Evolutionary conservation across 2,329 filamentous ascomycete species (phyloP).

Genomic region (Coniochaeta prunicola): DNA sequence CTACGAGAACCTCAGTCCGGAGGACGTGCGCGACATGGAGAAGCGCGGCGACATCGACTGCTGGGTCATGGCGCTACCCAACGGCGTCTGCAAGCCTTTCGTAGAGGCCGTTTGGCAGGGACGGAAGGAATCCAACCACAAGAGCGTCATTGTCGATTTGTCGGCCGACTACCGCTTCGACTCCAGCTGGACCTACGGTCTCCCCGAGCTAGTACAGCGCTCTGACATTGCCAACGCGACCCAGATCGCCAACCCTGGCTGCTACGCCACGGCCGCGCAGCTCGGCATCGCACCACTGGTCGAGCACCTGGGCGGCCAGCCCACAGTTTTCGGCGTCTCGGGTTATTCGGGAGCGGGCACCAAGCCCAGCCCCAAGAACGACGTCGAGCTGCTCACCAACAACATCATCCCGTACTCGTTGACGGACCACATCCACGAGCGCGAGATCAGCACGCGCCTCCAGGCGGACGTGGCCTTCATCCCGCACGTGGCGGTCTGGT

Average conservation of each 20-base stretch:
- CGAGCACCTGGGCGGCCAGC: slow-evolving; percentile 66
- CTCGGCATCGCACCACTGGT: slow-evolving; percentile 80
- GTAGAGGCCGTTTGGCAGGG: slow-evolving; percentile 78
- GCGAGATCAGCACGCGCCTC: slow-evolving; percentile 76
- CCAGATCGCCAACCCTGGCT: slow-evolving; percentile 87
- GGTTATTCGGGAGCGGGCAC: slow-evolving; percentile 94
- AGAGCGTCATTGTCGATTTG: slow-evolving; percentile 80
- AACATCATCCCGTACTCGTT: slow-evolving; percentile 89
- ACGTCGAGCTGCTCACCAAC: slow-evolving; percentile 72
- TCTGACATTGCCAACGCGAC: slow-evolving; percentile 69
- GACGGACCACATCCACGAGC: slow-evolving; percentile 92
- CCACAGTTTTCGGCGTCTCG: slow-evolving; percentile 82
- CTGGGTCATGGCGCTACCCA: slow-evolving; percentile 97
- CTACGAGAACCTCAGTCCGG: slow-evolving; percentile 83
- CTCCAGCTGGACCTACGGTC: slow-evolving; percentile 76
- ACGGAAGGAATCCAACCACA: slow-evolving; percentile 42
- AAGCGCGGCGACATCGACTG: slow-evolving; percentile 81
- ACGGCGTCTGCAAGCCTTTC: slow-evolving; percentile 89
- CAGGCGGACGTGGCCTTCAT: slow-evolving; percentile 73
- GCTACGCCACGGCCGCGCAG: slow-evolving; percentile 91
- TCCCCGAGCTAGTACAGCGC: slow-evolving; percentile 77
- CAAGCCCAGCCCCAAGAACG: slow-evolving; percentile 91
- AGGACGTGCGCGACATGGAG: slow-evolving; percentile 81
- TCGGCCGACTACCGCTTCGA: slow-evolving; percentile 97
- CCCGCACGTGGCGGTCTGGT: slow-evolving; percentile 94